Percentiles rank a stretch among this genome's conserved stretches.
phyloP scores from a whole-genome alignment of 2,329 filamentous ascomycete species.

The Microcyclosporella mali region DNA sequence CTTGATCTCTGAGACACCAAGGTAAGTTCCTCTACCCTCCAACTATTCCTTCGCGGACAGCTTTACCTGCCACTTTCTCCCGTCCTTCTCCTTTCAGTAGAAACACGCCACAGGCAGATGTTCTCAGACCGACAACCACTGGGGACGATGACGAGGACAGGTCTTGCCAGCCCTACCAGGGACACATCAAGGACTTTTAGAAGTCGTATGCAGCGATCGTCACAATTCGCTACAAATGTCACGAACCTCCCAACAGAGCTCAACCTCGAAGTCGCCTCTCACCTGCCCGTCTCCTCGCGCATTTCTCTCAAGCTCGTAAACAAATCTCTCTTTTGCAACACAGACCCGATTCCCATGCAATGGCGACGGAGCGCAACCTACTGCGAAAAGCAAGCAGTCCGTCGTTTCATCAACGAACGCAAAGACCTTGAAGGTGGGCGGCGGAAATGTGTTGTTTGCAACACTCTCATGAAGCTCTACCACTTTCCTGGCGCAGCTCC shows the following conservation, averaged over 20 bases:
- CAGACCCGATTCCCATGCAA: slow-evolving; percentile 11
- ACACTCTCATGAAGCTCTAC: slow-evolving; percentile 10
- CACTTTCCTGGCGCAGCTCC: slow-evolving; percentile 16
- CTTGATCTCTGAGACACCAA: too few relatives aligned
- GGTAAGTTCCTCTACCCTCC: too few relatives aligned
- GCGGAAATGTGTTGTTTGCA: slow-evolving; percentile 23
- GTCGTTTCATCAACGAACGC: slow-evolving; percentile 21
- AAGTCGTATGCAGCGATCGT: too few relatives aligned
- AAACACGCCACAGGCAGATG: too few relatives aligned
- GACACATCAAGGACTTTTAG: too few relatives aligned
- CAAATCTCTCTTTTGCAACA: slow-evolving; percentile 25
- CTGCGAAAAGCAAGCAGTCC: slow-evolving; percentile 22
- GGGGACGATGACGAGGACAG: too few relatives aligned
- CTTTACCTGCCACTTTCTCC: too few relatives aligned
- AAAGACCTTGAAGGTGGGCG: slow-evolving; percentile 15
- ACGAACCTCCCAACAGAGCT: slow-evolving; percentile 33
- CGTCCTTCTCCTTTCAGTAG: too few relatives aligned
- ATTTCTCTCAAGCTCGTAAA: slow-evolving; percentile 36
- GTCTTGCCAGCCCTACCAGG: too few relatives aligned
- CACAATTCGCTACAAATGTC: slow-evolving; percentile 1
- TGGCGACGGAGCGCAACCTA: slow-evolving; percentile 16
- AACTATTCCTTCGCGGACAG: too few relatives aligned
- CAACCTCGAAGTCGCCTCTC: slow-evolving; percentile 28
- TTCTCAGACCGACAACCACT: too few relatives aligned
- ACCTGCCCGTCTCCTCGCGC: slow-evolving; percentile 33